Percentiles rank a stretch among this genome's conserved stretches.
Conservation (phyloP, 2,329 filamentous ascomycete species). For the Aspergillus sp. region DNA sequence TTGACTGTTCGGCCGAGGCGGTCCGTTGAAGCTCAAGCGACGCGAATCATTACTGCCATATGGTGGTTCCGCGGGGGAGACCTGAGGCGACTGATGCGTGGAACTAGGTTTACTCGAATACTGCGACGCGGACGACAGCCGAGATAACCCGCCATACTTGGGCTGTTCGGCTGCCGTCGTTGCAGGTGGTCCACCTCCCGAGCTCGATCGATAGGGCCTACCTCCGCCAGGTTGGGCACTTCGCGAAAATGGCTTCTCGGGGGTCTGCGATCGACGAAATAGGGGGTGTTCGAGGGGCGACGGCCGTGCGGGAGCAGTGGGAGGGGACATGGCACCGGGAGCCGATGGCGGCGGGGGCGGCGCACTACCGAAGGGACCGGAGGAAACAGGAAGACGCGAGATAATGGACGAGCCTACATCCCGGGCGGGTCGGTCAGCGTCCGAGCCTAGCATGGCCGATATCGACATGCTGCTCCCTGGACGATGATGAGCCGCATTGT, state of each 20-base stretch:
- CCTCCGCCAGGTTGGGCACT: slow-evolving; percentile 31
- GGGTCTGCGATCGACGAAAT: slow-evolving; percentile 72
- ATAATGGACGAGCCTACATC: slow-evolving; percentile 53
- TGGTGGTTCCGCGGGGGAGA: slow-evolving; percentile 38
- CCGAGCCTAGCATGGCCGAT: slow-evolving; percentile 69
- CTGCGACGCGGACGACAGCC: slow-evolving; percentile 35
- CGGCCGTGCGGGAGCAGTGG: slow-evolving; percentile 45
- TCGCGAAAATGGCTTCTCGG: slow-evolving; percentile 67
- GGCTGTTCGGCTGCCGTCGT: slow-evolving; percentile 34
- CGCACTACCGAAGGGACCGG: slow-evolving; percentile 37
- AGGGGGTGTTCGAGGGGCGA: slow-evolving; percentile 63
- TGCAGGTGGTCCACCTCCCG: slow-evolving; percentile 36
- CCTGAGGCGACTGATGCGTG: slow-evolving; percentile 40
- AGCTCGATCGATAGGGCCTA: slow-evolving; percentile 44
- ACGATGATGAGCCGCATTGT: slow-evolving; percentile 57
- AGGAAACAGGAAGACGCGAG: slow-evolving; percentile 49
- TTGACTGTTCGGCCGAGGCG: slow-evolving; percentile 49
- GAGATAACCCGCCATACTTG: slow-evolving; percentile 38
- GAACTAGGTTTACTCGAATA: slow-evolving; percentile 42
- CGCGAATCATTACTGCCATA: slow-evolving; percentile 37
- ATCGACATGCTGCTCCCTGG: slow-evolving; percentile 73
- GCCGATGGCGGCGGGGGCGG: slow-evolving; percentile 36
- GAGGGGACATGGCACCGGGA: slow-evolving; percentile 49
- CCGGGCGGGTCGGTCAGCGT: slow-evolving; percentile 53
- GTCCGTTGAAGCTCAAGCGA: slow-evolving; percentile 50